Percentiles rank a stretch among this genome's conserved stretches.
Evolutionary conservation across 805 yeast species (phyloP).

Genomic region (Kodamaea restingae): DNA sequence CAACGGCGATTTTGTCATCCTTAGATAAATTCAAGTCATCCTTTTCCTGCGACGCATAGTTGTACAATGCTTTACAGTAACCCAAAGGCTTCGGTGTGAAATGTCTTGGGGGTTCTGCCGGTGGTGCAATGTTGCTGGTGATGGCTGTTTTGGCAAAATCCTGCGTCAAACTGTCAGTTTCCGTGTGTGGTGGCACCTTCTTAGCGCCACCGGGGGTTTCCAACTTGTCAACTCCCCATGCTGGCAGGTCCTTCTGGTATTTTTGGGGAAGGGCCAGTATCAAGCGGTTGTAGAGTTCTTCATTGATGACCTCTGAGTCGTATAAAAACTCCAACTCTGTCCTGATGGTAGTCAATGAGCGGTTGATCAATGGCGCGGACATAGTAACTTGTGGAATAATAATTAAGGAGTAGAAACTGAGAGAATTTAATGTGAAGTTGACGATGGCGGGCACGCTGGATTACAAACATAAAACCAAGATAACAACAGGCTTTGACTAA

Average conservation of each 20-base stretch:
- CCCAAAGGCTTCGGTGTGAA: conserved; percentile 24
- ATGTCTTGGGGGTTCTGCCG: conserved; percentile 13
- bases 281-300: conserved; percentile 50
- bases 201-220: conserved; percentile 3
- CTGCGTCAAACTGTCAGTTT: conserved; percentile 9
- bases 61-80: conserved; percentile 65
- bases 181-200: conserved; percentile 5
- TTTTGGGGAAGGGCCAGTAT: conserved; percentile 51
- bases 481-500: too few species aligned
- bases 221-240: conserved; percentile 41
- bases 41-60: conserved; percentile 66
- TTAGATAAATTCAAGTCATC: conserved; percentile 63
- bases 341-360: conserved; percentile 70
- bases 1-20: conserved; percentile 68
- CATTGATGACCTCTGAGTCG: conserved; percentile 70
- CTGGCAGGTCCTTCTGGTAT: conserved; percentile 48
- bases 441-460: too few species aligned
- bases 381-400: conserved; percentile 13
- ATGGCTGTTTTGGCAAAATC: conserved; percentile 14
- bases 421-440: too few species aligned
- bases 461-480: too few species aligned
- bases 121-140: conserved; percentile 16
- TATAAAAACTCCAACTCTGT: conserved; percentile 76
- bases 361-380: conserved; percentile 62
- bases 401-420: neutral